Conservation (phyloP, 805 yeast genomes). For the Monosporozyma servazzii region DNA sequence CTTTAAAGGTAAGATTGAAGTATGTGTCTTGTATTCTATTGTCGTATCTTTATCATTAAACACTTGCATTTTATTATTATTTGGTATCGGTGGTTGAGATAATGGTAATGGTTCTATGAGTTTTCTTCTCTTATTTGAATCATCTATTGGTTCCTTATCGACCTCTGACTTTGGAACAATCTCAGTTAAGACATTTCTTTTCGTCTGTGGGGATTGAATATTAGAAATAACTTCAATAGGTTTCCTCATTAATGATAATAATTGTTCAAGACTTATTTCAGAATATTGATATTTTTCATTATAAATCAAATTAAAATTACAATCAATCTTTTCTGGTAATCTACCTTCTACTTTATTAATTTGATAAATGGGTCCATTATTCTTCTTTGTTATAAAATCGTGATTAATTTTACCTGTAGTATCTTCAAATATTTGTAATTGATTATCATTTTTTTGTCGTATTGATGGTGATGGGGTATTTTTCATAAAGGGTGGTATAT, state of each 20-base stretch:
- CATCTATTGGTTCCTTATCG: background rate
- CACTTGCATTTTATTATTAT: background rate
- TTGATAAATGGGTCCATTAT: constrained; percentile 35
- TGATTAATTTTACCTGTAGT: background rate
- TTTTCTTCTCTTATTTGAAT: constrained; percentile 1
- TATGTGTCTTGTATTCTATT: constrained; percentile 18
- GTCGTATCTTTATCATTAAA: constrained; percentile 1
- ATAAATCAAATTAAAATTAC: constrained; percentile 52
- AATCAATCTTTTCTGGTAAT: constrained; percentile 47
- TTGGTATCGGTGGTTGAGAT: constrained; percentile 2
- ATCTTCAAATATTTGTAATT: constrained; percentile 14
- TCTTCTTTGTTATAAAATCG: background rate
- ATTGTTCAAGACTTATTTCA: constrained; percentile 57
- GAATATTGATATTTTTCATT: constrained; percentile 31
- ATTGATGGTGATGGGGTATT: constrained; percentile 17
- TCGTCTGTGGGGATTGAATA: background rate
- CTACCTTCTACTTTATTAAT: constrained; percentile 48
- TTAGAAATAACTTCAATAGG: constrained; percentile 7
- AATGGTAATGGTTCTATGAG: constrained; percentile 1
- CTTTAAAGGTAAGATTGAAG: constrained; percentile 39
- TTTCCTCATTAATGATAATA: constrained; percentile 45
- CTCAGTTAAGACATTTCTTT: constrained; percentile 1
- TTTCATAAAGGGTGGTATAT: background rate
- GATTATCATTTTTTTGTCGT: constrained; percentile 28
- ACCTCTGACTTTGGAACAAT: background rate